Conservation (phyloP, 1,284 basidiomycete species). For the Trichosporon faecale region DNA sequence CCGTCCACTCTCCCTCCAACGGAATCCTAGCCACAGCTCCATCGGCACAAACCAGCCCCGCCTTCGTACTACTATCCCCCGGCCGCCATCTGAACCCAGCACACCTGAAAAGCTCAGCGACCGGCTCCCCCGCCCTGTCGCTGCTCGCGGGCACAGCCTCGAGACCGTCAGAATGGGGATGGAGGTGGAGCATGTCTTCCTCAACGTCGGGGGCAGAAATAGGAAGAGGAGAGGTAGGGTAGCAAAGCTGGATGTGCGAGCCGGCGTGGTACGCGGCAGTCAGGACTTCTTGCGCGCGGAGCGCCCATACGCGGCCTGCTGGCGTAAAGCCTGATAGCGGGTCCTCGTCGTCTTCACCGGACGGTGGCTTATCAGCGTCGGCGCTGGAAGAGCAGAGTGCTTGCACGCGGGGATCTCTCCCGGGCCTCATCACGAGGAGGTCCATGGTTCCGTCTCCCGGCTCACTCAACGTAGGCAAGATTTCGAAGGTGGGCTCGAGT, state of each 20-base stretch:
- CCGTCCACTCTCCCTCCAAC: constrained; percentile 54
- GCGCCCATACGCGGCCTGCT: constrained; percentile 25
- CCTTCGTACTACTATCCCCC: constrained; percentile 50
- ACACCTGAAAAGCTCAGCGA: constrained; percentile 79
- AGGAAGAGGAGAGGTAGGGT: constrained; percentile 36
- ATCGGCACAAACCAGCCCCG: constrained; percentile 65
- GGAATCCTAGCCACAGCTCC: constrained; percentile 65
- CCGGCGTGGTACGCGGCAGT: constrained; percentile 69
- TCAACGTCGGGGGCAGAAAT: constrained; percentile 28
- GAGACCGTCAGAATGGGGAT: background rate
- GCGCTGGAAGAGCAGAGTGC: background rate
- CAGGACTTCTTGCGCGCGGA: constrained; percentile 56
- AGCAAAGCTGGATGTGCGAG: constrained; percentile 63
- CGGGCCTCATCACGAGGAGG: constrained; percentile 75
- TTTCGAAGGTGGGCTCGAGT: constrained; percentile 74
- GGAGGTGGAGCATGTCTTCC: constrained; percentile 22
- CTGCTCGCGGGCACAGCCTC: background rate
- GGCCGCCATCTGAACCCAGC: constrained; percentile 81
- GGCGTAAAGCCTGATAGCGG: background rate
- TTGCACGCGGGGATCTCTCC: constrained; percentile 61
- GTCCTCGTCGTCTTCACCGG: background rate
- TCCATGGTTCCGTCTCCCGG: constrained; percentile 61
- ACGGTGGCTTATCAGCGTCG: background rate
- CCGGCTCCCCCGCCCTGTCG: constrained; percentile 56
- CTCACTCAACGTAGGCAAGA: constrained; percentile 60